A percentile compares a stretch with the other conserved stretches of the same genome.
These are phyloP conservation scores for Cynanchum wilfordii DNA, from an alignment of 257 asterid genomes.

Conservation along the genomic window DNA sequence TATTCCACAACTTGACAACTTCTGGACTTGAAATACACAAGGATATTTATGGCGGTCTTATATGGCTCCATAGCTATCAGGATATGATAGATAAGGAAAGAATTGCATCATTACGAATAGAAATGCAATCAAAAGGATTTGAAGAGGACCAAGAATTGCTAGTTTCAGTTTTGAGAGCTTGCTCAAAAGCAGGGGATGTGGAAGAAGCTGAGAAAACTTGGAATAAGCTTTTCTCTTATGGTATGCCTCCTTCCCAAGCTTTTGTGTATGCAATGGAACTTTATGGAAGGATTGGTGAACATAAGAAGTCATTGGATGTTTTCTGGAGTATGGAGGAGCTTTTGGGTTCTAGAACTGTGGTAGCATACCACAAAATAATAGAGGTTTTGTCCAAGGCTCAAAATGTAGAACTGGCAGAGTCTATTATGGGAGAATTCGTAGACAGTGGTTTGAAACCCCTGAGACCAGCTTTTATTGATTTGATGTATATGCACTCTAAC, in stretches of 20 bases:
- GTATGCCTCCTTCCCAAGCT: slow-evolving; percentile 48
- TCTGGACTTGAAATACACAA: slow-evolving; percentile 57
- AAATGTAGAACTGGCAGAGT: slow-evolving; percentile 56
- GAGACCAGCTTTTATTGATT: slow-evolving; percentile 54
- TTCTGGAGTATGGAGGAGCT: slow-evolving; percentile 55
- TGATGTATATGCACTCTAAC: slow-evolving; percentile 53
- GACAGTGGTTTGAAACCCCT: slow-evolving; percentile 67
- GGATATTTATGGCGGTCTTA: slow-evolving; percentile 75
- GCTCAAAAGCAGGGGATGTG: slow-evolving; percentile 69
- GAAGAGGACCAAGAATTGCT: slow-evolving; percentile 59
- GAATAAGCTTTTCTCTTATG: slow-evolving; percentile 41
- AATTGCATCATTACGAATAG: slow-evolving; percentile 50
- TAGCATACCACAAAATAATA: slow-evolving; percentile 63
- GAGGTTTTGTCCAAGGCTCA: slow-evolving; percentile 61
- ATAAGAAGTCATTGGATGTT: slow-evolving; percentile 52
- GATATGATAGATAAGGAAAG: slow-evolving; percentile 68
- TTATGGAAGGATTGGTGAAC: slow-evolving; percentile 56
- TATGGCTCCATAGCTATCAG: slow-evolving; percentile 92
- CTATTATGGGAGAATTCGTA: slow-evolving; percentile 58
- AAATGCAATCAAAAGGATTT: slow-evolving; percentile 54
- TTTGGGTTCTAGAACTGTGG: slow-evolving; percentile 33
- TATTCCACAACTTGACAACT: slow-evolving; percentile 59
- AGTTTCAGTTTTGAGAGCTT: slow-evolving; percentile 70
- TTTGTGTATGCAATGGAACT: slow-evolving; percentile 70
- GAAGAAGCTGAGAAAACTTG: slow-evolving; percentile 71